A percentile compares a stretch with the other conserved stretches of the same genome.
These are phyloP conservation scores for Athelia psychrophila DNA, from an alignment of 1,284 basidiomycete genomes.

Conservation along the genomic window DNA sequence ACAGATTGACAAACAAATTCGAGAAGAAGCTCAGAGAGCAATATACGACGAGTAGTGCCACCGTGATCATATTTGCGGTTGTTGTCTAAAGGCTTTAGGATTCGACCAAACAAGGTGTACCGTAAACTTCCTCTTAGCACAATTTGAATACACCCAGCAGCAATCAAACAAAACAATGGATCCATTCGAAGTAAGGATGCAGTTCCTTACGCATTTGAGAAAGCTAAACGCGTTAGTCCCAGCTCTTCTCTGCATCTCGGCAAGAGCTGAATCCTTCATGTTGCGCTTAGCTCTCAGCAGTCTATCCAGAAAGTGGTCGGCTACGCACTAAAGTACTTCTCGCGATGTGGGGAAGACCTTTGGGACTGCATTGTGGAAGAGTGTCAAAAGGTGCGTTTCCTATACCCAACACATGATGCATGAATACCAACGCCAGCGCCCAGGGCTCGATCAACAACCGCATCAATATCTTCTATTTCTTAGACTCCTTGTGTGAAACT, in stretches of 20 bases:
- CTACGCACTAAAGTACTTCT: constrained; percentile 84
- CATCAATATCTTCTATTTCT: constrained; percentile 91
- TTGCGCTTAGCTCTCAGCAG: constrained; percentile 67
- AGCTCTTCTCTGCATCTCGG: constrained; percentile 7
- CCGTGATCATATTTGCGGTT: too few relatives aligned
- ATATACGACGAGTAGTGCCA: too few relatives aligned
- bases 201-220: constrained; percentile 72
- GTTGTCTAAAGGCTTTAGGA: too few relatives aligned
- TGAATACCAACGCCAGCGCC: background rate
- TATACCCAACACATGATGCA: background rate
- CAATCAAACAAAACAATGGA: constrained; percentile 54
- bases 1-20: too few relatives aligned
- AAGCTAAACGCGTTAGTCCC: constrained; percentile 75
- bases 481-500: constrained; percentile 84
- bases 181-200: constrained; percentile 88
- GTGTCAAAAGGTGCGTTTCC: constrained; percentile 68
- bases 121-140: too few relatives aligned
- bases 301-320: constrained; percentile 89
- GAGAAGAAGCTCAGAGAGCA: too few relatives aligned
- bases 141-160: too few relatives aligned
- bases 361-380: constrained; percentile 95
- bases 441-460: constrained; percentile 87
- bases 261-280: constrained; percentile 16
- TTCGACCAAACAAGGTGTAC: too few relatives aligned
- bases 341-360: constrained; percentile 83